These are phyloP conservation scores for Coemansia sp. DNA, from an alignment of 192 early-diverging fungal genomes.

Conservation along the genomic window DNA sequence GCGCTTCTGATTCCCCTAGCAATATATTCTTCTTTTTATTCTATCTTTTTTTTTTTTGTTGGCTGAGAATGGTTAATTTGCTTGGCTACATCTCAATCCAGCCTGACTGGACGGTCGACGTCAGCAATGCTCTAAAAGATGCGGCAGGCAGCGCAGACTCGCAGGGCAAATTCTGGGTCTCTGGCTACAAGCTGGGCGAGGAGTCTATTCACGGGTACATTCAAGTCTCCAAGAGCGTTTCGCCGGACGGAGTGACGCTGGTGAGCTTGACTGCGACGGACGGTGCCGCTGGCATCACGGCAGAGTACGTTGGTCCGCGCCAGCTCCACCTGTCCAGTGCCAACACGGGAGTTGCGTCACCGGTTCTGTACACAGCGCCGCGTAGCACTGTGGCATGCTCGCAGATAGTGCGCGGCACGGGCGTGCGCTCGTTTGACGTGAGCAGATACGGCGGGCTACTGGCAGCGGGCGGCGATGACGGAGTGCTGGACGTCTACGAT, in stretches of 20 bases:
- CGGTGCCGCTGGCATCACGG: not conserved
- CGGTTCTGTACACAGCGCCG: constrained; percentile 22
- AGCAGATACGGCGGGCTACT: constrained; percentile 34
- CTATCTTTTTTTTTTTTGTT: not conserved
- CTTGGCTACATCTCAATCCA: constrained; percentile 52
- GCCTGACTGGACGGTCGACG: constrained; percentile 55
- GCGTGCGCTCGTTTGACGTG: constrained; percentile 44
- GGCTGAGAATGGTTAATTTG: constrained; percentile 17
- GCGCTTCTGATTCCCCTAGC: constrained; percentile 41
- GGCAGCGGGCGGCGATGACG: constrained; percentile 46
- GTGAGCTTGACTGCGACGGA: constrained; percentile 3
- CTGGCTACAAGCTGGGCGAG: constrained; percentile 30
- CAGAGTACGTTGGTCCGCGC: constrained; percentile 21
- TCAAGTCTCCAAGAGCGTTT: constrained; percentile 5
- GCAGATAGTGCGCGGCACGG: constrained; percentile 26
- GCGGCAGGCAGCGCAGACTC: constrained; percentile 6
- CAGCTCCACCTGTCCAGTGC: constrained; percentile 35
- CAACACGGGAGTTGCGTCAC: constrained; percentile 8
- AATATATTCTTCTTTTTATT: constrained; percentile 3
- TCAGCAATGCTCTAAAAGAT: constrained; percentile 27
- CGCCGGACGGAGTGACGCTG: not conserved
- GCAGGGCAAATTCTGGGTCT: constrained; percentile 51
- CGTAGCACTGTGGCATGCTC: constrained; percentile 23
- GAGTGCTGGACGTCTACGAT: constrained; percentile 45
- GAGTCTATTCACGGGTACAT: constrained; percentile 39